phyloP scores from a whole-genome alignment of 2,329 filamentous ascomycete genomes.

The Hymenoscyphus salicellus region DNA sequence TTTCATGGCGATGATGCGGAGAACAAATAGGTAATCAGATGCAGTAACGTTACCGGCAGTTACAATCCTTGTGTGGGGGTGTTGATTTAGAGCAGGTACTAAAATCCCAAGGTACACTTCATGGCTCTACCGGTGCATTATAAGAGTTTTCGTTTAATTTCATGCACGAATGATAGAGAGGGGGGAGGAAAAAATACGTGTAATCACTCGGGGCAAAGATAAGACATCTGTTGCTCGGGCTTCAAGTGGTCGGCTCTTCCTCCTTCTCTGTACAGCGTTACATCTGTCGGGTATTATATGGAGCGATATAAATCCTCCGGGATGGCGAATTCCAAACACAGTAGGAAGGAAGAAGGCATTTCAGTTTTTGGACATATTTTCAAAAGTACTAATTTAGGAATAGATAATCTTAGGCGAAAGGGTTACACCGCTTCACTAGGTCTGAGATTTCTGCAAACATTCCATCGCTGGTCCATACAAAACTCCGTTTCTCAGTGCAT shows the following conservation, averaged over 20 bases:
- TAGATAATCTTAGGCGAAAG: too few relatives aligned
- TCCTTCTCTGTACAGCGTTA: background rate
- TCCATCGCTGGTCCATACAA: constrained; percentile 2
- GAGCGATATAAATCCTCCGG: background rate
- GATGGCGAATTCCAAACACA: background rate
- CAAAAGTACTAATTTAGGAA: too few relatives aligned
- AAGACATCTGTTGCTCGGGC: background rate
- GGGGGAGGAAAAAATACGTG: background rate
- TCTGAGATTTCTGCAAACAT: background rate
- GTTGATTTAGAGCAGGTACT: background rate
- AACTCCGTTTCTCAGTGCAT: background rate
- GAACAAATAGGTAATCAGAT: background rate
- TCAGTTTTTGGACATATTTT: background rate
- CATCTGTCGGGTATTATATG: background rate
- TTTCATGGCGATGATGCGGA: background rate
- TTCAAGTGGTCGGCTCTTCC: background rate
- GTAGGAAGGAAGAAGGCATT: background rate
- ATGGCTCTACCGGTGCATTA: background rate
- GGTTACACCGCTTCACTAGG: background rate
- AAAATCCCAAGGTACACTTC: background rate
- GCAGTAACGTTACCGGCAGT: background rate
- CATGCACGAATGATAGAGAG: background rate
- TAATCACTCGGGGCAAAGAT: background rate
- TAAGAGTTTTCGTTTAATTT: too few relatives aligned
- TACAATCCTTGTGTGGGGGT: background rate